These are phyloP conservation scores for Teratosphaeria viscida DNA, from an alignment of 2,329 filamentous ascomycete species.

Conservation along the genomic window DNA sequence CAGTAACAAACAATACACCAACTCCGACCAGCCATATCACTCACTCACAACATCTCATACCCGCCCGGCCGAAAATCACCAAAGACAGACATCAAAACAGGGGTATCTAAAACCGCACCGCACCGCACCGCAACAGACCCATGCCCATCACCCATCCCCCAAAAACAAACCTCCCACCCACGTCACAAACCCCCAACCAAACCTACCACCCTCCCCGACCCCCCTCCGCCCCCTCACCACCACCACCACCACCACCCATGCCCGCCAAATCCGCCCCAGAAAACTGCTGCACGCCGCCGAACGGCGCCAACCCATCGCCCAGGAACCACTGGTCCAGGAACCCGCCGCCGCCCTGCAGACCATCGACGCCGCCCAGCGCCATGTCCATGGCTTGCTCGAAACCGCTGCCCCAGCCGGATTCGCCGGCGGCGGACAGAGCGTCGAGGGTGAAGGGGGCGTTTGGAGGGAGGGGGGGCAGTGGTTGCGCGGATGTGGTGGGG, in stretches of 20 bases:
- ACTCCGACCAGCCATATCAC: too few relatives aligned
- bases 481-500: background rate
- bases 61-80: too few relatives aligned
- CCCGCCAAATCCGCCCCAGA: slow-evolving; percentile 4
- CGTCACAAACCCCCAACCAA: too few relatives aligned
- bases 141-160: too few relatives aligned
- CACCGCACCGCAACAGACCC: too few relatives aligned
- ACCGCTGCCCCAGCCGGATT: slow-evolving; percentile 23
- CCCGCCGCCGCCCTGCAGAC: slow-evolving; percentile 17
- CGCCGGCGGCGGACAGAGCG: background rate
- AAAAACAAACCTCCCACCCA: too few relatives aligned
- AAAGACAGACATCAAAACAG: too few relatives aligned
- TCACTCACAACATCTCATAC: too few relatives aligned
- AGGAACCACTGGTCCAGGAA: slow-evolving; percentile 22
- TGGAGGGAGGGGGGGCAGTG: background rate
- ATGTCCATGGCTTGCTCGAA: slow-evolving; percentile 29
- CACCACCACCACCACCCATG: background rate
- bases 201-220: background rate
- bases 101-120: slow-evolving; percentile 55
- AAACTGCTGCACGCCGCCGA: slow-evolving; percentile 6
- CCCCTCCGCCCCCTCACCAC: slow-evolving; percentile 2
- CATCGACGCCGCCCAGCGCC: slow-evolving; percentile 22
- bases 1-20: too few relatives aligned
- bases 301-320: slow-evolving; percentile 20
- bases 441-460: too few relatives aligned